These are phyloP conservation scores for Helminthosporium solani DNA, from an alignment of 2,329 filamentous ascomycete genomes.

Conservation along the genomic window DNA sequence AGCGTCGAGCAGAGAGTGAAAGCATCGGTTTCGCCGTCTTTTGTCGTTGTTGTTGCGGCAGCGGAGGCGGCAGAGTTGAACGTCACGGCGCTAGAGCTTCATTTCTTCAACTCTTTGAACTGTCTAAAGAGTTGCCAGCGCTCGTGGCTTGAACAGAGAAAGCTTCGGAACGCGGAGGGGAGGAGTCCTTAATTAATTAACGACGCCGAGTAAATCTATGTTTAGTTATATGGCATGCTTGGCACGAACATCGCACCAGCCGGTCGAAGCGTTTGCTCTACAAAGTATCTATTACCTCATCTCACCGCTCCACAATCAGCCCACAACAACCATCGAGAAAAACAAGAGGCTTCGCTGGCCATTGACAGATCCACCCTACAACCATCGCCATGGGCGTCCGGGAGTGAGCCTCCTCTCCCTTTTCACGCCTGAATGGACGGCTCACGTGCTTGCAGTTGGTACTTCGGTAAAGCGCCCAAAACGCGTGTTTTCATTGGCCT, in stretches of 20 bases:
- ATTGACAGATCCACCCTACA: no score
- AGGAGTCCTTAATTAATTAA: no score
- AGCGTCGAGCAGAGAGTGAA: neutral
- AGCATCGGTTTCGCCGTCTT: neutral
- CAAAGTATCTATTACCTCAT: constrained; percentile 2
- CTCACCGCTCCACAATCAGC: neutral
- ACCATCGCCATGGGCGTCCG: constrained; percentile 39
- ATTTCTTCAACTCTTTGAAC: no score
- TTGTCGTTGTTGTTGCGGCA: neutral
- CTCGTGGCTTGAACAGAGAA: no score
- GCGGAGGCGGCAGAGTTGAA: constrained; percentile 6
- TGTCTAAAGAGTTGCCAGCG: no score
- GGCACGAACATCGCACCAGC: constrained; percentile 5
- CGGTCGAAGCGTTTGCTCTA: constrained; percentile 6
- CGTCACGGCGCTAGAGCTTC: neutral
- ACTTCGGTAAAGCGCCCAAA: constrained; percentile 68
- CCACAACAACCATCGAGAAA: constrained; percentile 2
- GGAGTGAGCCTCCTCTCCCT: constrained; percentile 32
- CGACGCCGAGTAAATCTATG: neutral
- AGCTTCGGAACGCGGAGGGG: no score
- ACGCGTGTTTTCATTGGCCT: constrained; percentile 71
- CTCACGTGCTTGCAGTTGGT: constrained; percentile 44
- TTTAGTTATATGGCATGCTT: constrained; percentile 4
- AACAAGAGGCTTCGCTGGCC: no score
- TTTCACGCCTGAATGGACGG: constrained; percentile 4